Evolutionary conservation across 106 monocot genomes (phyloP).

Genomic region (Triglochin maritima): DNA sequence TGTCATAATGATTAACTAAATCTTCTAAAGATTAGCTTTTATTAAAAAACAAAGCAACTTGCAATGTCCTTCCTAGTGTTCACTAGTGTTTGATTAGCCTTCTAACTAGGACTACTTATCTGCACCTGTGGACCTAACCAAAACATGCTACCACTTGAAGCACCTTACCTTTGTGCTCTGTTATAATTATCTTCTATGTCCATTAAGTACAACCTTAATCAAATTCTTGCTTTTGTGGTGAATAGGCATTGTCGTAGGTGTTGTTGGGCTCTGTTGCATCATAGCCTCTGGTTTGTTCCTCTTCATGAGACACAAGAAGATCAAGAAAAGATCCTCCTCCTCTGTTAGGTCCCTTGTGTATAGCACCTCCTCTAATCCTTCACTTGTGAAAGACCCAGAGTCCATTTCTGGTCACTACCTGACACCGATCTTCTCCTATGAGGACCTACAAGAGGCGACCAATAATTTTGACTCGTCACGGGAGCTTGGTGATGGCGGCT

Average conservation of each 20-base stretch:
- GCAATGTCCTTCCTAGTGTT: no score
- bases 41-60: no score
- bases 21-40: no score
- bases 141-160: not conserved
- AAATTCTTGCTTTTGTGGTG: not conserved
- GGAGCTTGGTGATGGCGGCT: constrained; percentile 14
- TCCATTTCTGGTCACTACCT: not conserved
- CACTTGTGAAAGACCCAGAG: not conserved
- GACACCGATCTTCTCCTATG: constrained; percentile 6
- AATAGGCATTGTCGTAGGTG: not conserved
- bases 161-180: not conserved
- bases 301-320: constrained; percentile 1
- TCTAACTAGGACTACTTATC: no score
- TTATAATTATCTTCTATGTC: not conserved
- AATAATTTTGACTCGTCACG: constrained; percentile 2
- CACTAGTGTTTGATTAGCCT: no score
- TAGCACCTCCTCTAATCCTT: not conserved
- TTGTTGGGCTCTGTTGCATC: not conserved
- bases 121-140: no score
- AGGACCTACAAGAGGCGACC: constrained; percentile 18
- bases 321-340: not conserved
- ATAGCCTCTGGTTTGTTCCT: not conserved
- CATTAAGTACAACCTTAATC: not conserved
- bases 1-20: no score
- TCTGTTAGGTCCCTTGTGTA: not conserved